Percentiles rank a stretch among this genome's conserved stretches.
Conservation (phyloP, 2,329 filamentous ascomycete species). For the Myriosclerotinia duriaeana region DNA sequence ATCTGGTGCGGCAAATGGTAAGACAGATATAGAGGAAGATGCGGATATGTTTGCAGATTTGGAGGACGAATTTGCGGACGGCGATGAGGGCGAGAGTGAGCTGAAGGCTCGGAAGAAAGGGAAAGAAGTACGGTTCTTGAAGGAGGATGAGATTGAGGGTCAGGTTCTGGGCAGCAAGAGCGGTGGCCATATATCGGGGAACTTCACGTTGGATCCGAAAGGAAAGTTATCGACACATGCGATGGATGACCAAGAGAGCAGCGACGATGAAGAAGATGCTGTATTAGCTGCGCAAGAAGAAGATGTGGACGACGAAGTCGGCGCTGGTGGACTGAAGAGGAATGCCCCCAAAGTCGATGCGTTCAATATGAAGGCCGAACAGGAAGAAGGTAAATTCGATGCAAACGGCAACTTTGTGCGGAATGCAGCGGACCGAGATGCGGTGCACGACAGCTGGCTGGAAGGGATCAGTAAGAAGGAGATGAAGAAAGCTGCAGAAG, state of each 20-base stretch:
- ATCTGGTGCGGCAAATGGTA: slow-evolving; percentile 38
- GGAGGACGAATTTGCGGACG: slow-evolving; percentile 57
- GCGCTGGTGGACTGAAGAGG: slow-evolving; percentile 84
- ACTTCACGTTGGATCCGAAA: slow-evolving; percentile 61
- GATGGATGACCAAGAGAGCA: slow-evolving; percentile 47
- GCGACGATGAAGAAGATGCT: slow-evolving; percentile 67
- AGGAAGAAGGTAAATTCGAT: slow-evolving; percentile 92
- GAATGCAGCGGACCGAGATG: slow-evolving; percentile 84
- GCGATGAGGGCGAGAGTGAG: slow-evolving; percentile 54
- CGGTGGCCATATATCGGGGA: slow-evolving; percentile 63
- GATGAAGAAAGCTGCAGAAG: slow-evolving; percentile 82
- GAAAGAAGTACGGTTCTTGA: slow-evolving; percentile 61
- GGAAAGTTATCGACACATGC: slow-evolving; percentile 44
- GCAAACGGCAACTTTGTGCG: slow-evolving; percentile 87
- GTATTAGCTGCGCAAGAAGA: slow-evolving; percentile 74
- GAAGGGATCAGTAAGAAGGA: slow-evolving; percentile 92
- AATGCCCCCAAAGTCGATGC: slow-evolving; percentile 93
- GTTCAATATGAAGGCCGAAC: slow-evolving; percentile 88
- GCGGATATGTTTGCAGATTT: slow-evolving; percentile 83
- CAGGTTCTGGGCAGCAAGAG: slow-evolving; percentile 73
- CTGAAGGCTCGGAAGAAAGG: slow-evolving; percentile 57
- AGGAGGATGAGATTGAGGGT: slow-evolving; percentile 68
- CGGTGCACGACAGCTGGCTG: slow-evolving; percentile 88
- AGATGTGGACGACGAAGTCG: slow-evolving; percentile 83
- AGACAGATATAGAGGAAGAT: slow-evolving; percentile 57